A percentile compares a stretch with the other conserved stretches of the same genome.
phyloP scores from a whole-genome alignment of 1,284 basidiomycete species.

The Ustilago lituana region DNA sequence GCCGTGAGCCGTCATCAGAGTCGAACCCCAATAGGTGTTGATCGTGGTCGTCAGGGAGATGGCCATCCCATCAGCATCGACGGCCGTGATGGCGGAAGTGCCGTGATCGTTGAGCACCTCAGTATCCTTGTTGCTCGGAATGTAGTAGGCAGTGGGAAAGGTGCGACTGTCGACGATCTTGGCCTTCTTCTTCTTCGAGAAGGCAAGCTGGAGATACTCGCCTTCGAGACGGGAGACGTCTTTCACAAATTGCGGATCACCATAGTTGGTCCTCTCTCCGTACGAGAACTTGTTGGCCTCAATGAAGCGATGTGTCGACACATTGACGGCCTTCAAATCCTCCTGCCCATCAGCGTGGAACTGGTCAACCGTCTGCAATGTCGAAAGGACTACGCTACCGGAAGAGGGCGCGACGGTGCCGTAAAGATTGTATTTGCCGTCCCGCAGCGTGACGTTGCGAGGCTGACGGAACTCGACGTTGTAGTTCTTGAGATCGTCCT shows the following conservation, averaged over 20 bases:
- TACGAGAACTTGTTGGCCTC: conserved; percentile 69
- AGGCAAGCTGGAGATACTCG: conserved; percentile 61
- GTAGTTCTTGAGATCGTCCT: conserved; percentile 57
- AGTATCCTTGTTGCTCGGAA: conserved; percentile 59
- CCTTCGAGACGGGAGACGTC: conserved; percentile 68
- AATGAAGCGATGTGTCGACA: conserved; percentile 68
- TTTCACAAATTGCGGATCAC: conserved; percentile 68
- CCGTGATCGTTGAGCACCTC: conserved; percentile 65
- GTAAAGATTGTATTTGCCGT: conserved; percentile 51
- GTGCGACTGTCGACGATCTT: conserved; percentile 60
- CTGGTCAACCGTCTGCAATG: conserved; percentile 61
- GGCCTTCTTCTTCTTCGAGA: conserved; percentile 58
- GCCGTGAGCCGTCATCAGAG: conserved; percentile 55
- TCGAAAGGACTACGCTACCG: conserved; percentile 64
- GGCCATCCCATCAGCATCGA: conserved; percentile 67
- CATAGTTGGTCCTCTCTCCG: conserved; percentile 68
- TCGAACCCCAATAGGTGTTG: conserved; percentile 67
- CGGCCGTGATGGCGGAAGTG: conserved; percentile 68
- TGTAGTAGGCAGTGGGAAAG: conserved; percentile 64
- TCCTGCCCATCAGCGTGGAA: conserved; percentile 39
- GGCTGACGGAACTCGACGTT: conserved; percentile 39
- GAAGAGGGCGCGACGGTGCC: conserved; percentile 63
- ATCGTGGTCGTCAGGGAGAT: conserved; percentile 69
- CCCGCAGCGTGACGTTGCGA: conserved; percentile 44
- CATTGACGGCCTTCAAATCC: conserved; percentile 33